Evolutionary conservation across 1,284 basidiomycete genomes (phyloP).

Genomic region (Ustilago hordei): DNA sequence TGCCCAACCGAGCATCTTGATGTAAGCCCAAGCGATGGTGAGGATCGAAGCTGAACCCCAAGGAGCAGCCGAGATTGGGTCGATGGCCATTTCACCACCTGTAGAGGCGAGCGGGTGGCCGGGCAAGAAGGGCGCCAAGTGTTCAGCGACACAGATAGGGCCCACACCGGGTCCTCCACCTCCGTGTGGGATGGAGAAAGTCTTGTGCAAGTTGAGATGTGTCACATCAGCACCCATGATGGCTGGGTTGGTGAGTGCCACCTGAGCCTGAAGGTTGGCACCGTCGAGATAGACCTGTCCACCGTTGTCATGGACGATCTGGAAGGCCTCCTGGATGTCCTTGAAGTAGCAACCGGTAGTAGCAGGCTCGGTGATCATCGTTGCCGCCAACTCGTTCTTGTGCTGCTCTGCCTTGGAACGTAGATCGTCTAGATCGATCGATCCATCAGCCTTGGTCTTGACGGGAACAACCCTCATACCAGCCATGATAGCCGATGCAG

Average conservation of each 20-base stretch:
- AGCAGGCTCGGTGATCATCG: constrained; percentile 85
- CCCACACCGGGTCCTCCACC: constrained; percentile 96
- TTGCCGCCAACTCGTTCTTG: constrained; percentile 90
- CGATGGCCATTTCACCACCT: constrained; percentile 80
- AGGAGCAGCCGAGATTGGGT: constrained; percentile 89
- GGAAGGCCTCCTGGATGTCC: constrained; percentile 89
- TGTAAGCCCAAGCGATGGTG: constrained; percentile 90
- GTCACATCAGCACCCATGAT: constrained; percentile 96
- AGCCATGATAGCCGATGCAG: constrained; percentile 88
- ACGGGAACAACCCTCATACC: constrained; percentile 95
- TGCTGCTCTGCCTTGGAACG: constrained; percentile 88
- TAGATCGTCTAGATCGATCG: constrained; percentile 88
- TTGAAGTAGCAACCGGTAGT: constrained; percentile 98
- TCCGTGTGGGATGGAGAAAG: constrained; percentile 94
- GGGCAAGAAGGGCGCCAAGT: constrained; percentile 93
- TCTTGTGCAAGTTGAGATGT: constrained; percentile 97
- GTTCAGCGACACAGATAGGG: constrained; percentile 92
- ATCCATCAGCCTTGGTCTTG: constrained; percentile 87
- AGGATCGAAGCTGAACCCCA: constrained; percentile 95
- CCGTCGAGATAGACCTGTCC: constrained; percentile 97
- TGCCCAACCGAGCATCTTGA: constrained; percentile 87
- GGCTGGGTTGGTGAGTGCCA: constrained; percentile 94
- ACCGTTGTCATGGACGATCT: constrained; percentile 92
- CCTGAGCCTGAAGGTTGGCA: constrained; percentile 94
- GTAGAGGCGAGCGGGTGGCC: constrained; percentile 83